These are phyloP conservation scores for Alectoria sarmentosa DNA, from an alignment of 495 filamentous ascomycete species.

Conservation along the genomic window DNA sequence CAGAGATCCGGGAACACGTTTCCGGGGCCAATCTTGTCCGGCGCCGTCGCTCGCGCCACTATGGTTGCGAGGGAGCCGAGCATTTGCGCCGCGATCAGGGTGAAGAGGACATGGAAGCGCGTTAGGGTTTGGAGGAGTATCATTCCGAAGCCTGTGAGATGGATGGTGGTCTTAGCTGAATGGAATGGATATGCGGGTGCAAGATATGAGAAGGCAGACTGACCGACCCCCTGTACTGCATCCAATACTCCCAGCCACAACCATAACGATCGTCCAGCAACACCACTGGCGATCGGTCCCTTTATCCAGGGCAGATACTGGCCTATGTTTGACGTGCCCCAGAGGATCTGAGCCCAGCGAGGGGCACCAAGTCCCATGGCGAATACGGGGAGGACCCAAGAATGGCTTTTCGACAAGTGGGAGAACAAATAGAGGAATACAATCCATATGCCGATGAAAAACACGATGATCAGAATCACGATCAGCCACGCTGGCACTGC, in stretches of 20 bases:
- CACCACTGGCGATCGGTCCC: slow-evolving; percentile 39
- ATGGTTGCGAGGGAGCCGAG: slow-evolving; percentile 52
- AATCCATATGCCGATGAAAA: slow-evolving; percentile 54
- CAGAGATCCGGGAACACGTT: slow-evolving; percentile 56
- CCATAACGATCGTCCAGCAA: slow-evolving; percentile 52
- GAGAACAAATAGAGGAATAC: slow-evolving; percentile 42
- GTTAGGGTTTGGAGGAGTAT: slow-evolving; percentile 56
- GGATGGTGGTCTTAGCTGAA: not conserved
- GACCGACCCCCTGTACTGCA: slow-evolving; percentile 53
- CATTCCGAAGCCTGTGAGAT: slow-evolving; percentile 46
- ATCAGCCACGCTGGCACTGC: slow-evolving; percentile 50
- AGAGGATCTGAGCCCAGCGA: slow-evolving; percentile 62
- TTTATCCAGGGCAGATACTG: slow-evolving; percentile 55
- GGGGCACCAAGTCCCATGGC: slow-evolving; percentile 57
- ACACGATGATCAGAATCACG: slow-evolving; percentile 45
- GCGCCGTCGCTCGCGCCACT: slow-evolving; percentile 50
- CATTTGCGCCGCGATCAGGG: slow-evolving; percentile 49
- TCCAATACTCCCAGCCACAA: slow-evolving; percentile 60
- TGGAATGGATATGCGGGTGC: not conserved
- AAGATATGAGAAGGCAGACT: slow-evolving; percentile 27
- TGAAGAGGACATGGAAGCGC: slow-evolving; percentile 50
- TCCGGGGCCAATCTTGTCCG: slow-evolving; percentile 51
- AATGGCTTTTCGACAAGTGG: slow-evolving; percentile 46
- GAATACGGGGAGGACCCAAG: slow-evolving; percentile 61
- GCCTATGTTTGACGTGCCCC: slow-evolving; percentile 51